Evolutionary conservation across 2,329 filamentous ascomycete species (phyloP), one percentile per base, ranked within the genome.

Genomic region (Penicillium occitanis): DNA sequence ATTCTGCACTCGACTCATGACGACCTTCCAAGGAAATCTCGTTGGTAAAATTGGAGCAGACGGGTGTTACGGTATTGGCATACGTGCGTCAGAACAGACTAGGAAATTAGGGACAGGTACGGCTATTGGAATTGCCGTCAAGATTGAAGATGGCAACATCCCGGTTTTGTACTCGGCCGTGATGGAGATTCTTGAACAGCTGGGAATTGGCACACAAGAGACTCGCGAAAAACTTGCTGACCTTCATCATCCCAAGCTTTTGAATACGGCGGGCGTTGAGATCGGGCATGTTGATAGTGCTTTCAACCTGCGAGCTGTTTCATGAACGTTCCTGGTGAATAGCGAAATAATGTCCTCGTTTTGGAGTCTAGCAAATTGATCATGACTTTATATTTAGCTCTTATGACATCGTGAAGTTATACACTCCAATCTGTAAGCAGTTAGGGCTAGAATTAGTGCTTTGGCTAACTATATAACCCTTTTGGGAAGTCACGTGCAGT

Each of bases 1-100:
- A 0, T 85, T 85, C 68, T 84, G 82, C 59, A 85, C 82, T 0
- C 68, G 69, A 7, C 72, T 85, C 1, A 83, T 84, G 81, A 33
- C 64, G 10, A 71, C 71, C 1, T 84, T 78, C 61, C 51, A 68
- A 1, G 80, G 79, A 0, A 33, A 66, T 0, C 62, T 83, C 0
- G 75, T 83, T 44, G 82, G 83, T 1, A 85, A 85, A 67, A 50
- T 84, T 2, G 83, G 83, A 0, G 82, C 83, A 0, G 82, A 84
- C 68, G 83, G 76, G 0, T 85, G 80, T 58, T 85, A 85, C 68
- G 80, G 77, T 0, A 70, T 84, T 7, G 82, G 78, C 0, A 69
- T 84, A 2, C 73, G 78, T n/a, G 74, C 71, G 7, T 79, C 77
- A 0, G 72, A 77, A 30, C 68, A 75, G 22, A 82, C 81, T 0